Evolutionary conservation across 257 asterid species (phyloP).

Genomic region (Euphrasia confusa): DNA sequence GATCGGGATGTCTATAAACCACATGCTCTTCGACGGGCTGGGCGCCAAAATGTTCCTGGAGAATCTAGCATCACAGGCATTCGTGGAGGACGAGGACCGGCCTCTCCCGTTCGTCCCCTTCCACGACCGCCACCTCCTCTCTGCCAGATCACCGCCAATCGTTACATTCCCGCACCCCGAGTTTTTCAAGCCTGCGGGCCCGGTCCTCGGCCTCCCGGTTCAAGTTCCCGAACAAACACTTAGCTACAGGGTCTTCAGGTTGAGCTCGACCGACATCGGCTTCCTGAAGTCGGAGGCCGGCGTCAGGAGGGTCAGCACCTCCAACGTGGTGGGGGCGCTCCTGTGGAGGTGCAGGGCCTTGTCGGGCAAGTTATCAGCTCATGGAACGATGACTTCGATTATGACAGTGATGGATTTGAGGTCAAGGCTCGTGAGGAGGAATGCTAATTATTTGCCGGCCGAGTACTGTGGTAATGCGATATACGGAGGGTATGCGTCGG

Average conservation of each 20-base stretch:
- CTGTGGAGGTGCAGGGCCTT: slow-evolving; percentile 64
- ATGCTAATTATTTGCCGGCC: no score
- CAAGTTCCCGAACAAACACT: slow-evolving; percentile 34
- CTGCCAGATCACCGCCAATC: slow-evolving; percentile 32
- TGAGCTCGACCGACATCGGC: slow-evolving; percentile 28
- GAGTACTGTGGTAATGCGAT: no score
- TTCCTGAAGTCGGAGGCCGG: slow-evolving; percentile 38
- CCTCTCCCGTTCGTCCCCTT: slow-evolving; percentile 33
- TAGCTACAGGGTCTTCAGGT: slow-evolving; percentile 30
- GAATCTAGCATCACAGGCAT: slow-evolving; percentile 51
- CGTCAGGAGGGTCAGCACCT: slow-evolving; percentile 30
- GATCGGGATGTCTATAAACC: slow-evolving; percentile 41
- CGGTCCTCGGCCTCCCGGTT: slow-evolving; percentile 30
- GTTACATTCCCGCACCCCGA: slow-evolving; percentile 47
- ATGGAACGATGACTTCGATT: no score
- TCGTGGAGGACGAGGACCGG: slow-evolving; percentile 14
- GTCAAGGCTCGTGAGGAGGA: no score
- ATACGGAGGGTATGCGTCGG: no score
- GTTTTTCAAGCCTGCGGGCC: slow-evolving; percentile 34
- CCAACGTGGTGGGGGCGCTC: slow-evolving; percentile 36
- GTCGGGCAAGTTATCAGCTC: slow-evolving; percentile 8
- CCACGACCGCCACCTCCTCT: slow-evolving; percentile 18
- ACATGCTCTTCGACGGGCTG: slow-evolving; percentile 34
- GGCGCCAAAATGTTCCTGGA: no score
- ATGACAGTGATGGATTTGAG: no score